phyloP scores from a whole-genome alignment of 306 rosid species.

The Canavalia ensiformis region DNA sequence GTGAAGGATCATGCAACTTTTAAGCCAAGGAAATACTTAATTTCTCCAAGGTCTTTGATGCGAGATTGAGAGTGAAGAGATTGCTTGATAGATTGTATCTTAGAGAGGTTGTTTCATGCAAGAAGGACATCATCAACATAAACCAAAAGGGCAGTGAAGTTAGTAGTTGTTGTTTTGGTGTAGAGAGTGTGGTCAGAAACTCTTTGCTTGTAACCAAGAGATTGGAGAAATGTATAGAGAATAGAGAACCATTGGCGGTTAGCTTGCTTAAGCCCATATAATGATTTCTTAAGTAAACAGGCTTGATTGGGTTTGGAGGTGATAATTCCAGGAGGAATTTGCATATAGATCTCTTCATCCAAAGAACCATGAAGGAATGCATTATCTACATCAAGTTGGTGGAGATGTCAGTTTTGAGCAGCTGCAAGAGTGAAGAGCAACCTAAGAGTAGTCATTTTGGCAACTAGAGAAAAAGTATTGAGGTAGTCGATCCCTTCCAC shows the following conservation, averaged over 20 bases:
- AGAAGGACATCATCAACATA: background rate
- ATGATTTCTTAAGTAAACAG: background rate
- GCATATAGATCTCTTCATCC: background rate
- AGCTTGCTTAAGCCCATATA: background rate
- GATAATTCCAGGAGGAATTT: background rate
- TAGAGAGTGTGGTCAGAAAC: background rate
- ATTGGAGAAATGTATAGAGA: background rate
- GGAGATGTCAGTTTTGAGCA: background rate
- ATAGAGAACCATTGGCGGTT: background rate
- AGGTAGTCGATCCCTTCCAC: background rate
- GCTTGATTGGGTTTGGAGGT: background rate
- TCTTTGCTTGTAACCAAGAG: background rate
- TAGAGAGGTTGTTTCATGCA: too few relatives aligned
- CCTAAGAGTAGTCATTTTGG: background rate
- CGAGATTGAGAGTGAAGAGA: too few relatives aligned
- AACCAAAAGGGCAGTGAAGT: background rate
- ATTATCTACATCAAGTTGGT: background rate
- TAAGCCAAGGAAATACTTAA: too few relatives aligned
- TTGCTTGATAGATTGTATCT: too few relatives aligned
- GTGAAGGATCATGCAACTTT: too few relatives aligned
- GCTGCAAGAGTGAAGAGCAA: background rate
- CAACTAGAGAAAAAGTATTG: background rate
- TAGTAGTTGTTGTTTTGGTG: accelerated
- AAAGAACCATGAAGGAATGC: background rate
- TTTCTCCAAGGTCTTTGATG: too few relatives aligned